phyloP scores from a whole-genome alignment of 2,329 filamentous ascomycete genomes.

The Calcarisporium arbuscula region DNA sequence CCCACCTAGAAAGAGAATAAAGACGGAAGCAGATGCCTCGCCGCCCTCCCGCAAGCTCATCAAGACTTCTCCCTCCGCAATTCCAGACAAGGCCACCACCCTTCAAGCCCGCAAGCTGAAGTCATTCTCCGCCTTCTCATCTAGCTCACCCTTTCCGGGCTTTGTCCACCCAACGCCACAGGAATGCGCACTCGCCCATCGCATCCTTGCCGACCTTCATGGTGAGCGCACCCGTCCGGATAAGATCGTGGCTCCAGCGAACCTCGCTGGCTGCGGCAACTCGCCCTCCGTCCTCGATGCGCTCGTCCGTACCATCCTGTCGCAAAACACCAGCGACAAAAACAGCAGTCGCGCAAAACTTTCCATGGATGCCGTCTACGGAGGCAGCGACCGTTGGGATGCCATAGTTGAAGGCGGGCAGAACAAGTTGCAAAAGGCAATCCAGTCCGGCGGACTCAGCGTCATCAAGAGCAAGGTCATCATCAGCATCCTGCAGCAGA shows the following conservation, averaged over 20 bases:
- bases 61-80: neutral
- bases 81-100: constrained; percentile 13
- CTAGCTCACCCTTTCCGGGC: constrained; percentile 58
- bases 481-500: constrained; percentile 61
- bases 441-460: constrained; percentile 65
- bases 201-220: constrained; percentile 58
- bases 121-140: constrained; percentile 31
- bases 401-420: constrained; percentile 33
- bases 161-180: constrained; percentile 58
- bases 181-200: constrained; percentile 63
- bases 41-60: neutral
- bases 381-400: constrained; percentile 36
- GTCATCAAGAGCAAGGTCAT: constrained; percentile 69
- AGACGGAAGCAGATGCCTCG: constrained; percentile 2
- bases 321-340: constrained; percentile 44
- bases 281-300: constrained; percentile 46
- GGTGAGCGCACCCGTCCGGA: constrained; percentile 57
- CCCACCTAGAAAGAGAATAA: constrained; percentile 5
- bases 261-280: constrained; percentile 56
- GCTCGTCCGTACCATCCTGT: constrained; percentile 44
- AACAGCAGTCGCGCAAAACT: constrained; percentile 55
- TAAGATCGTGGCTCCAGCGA: constrained; percentile 53
- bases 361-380: constrained; percentile 39
- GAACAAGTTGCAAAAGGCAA: constrained; percentile 47
- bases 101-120: constrained; percentile 38